A percentile compares a stretch with the other conserved stretches of the same genome.
Conservation (phyloP, 768 basidiomycete genomes). For the Rhizopogon sp. region DNA sequence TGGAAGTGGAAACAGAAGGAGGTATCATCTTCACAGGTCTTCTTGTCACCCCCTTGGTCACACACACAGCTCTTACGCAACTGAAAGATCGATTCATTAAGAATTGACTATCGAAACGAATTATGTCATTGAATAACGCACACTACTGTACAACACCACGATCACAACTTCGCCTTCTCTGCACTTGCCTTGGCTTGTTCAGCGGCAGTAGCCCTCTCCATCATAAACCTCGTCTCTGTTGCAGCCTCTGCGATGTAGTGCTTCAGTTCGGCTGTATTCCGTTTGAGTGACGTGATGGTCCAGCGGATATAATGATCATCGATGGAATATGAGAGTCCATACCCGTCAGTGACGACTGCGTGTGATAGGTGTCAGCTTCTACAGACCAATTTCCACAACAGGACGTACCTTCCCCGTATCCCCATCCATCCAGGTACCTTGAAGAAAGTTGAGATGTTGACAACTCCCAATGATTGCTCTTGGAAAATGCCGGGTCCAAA, state of each 20-base stretch:
- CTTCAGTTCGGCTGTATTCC: constrained; percentile 46
- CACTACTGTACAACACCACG: background rate
- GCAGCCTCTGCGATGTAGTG: constrained; percentile 80
- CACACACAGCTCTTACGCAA: background rate
- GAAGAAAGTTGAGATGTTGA: constrained; percentile 86
- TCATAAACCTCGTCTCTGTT: constrained; percentile 68
- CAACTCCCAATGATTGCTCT: constrained; percentile 87
- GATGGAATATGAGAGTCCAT: constrained; percentile 88
- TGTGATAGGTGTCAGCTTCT: background rate
- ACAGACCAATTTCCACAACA: background rate
- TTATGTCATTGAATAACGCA: constrained; percentile 3
- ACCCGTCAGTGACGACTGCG: constrained; percentile 85
- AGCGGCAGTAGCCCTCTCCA: constrained; percentile 57
- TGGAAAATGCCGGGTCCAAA: constrained; percentile 61
- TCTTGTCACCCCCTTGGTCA: background rate
- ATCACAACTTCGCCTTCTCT: constrained; percentile 28
- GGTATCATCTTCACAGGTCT: background rate
- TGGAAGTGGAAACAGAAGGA: background rate
- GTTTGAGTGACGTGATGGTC: constrained; percentile 78
- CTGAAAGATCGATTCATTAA: background rate
- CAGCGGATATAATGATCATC: constrained; percentile 81
- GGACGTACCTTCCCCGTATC: constrained; percentile 84
- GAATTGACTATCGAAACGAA: background rate
- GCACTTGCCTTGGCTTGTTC: constrained; percentile 29
- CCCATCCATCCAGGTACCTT: constrained; percentile 88